Base-by-base conservation (phyloP, 306 rosid genomes). In the Lathyrus tuberosus region DNA sequence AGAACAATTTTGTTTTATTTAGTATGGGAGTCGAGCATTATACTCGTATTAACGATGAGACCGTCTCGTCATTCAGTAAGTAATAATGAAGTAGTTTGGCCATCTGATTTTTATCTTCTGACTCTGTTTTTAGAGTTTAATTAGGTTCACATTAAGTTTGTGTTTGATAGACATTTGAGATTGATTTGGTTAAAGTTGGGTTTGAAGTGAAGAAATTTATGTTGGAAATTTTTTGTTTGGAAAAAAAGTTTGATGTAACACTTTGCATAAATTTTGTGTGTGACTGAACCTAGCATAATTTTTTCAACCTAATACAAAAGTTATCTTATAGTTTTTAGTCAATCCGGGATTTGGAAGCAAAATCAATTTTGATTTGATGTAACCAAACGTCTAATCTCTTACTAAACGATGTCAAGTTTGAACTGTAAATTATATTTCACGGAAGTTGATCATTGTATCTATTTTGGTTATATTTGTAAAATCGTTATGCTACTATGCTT, bases 401-500 rank as follows among this genome's bases (percentile, higher is more conserved):
- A 11, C 35, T 5, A 13, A 37, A 42, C 17, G 37, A 74, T 53
- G 51, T 56, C 69, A 54, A 49, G 46, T 22, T 15, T 48, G 65
- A 44, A 28, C 30, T 60, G 16, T 56, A 59, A 24, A 31, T 58
- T 69, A 43, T 74, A 42, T 70, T 44, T 51, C 30, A 33, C 65
- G 52, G 43, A 31, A 74, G 58, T 41, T 44, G 33, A 20, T 41
- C 67, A 67, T 10, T 49, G 17, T 13, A 31, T 37, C 12, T 54
- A 60, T 56, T 63, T 76, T 52, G 17, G 17, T 71, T 49, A 59
- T 65, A 40, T 69, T 51, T 60, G 65, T 59, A 44, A 69, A 57
- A 11, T 48, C 12, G 49, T 68, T 12, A 54, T 54, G 60, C 35
- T 53, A 63, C 22, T 57, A 28, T 48, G 18, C 46, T 64, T 68